A percentile compares a stretch with the other conserved stretches of the same genome.
These are phyloP conservation scores for Phytophthora sp. DNA, from an alignment of 352 stramenopile genomes.

Conservation along the genomic window DNA sequence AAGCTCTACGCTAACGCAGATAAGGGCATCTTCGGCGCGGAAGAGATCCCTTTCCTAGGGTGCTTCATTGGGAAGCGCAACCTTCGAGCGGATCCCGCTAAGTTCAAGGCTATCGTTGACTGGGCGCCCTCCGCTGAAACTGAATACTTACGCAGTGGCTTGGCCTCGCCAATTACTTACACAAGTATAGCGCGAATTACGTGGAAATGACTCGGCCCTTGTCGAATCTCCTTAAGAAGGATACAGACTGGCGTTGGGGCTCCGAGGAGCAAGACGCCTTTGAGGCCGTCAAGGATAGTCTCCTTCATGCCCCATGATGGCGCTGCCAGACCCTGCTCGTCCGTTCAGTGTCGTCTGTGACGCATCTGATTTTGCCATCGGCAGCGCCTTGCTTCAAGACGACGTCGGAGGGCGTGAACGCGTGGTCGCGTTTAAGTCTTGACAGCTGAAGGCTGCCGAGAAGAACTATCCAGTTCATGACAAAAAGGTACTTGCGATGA, in stretches of 20 bases:
- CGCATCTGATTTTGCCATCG: slow-evolving; percentile 3
- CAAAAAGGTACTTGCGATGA: slow-evolving; percentile 30
- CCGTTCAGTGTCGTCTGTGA: not conserved
- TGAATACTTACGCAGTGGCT: slow-evolving; percentile 11
- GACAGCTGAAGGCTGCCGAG: slow-evolving; percentile 15
- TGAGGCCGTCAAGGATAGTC: not conserved
- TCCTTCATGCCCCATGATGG: not conserved
- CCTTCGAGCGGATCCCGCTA: slow-evolving; percentile 9
- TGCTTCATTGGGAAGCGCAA: slow-evolving; percentile 6
- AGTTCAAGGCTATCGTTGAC: slow-evolving; percentile 7
- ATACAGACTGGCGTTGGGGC: not conserved
- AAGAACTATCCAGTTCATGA: too few relatives aligned
- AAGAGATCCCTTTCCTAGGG: slow-evolving; percentile 22
- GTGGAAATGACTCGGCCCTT: slow-evolving; percentile 1
- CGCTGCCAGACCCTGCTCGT: not conserved
- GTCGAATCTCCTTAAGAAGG: not conserved
- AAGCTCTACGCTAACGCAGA: too few relatives aligned
- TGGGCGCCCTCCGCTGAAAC: too few relatives aligned
- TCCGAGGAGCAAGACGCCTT: not conserved
- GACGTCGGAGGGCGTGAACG: slow-evolving; percentile 10
- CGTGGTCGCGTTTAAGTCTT: slow-evolving; percentile 11
- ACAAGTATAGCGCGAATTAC: slow-evolving; percentile 21
- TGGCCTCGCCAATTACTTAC: slow-evolving; percentile 22
- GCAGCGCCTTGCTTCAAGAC: slow-evolving; percentile 18
- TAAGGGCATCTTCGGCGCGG: too few relatives aligned